Evolutionary conservation across 2,329 filamentous ascomycete species (phyloP).

Genomic region (Kalmusia sp.): DNA sequence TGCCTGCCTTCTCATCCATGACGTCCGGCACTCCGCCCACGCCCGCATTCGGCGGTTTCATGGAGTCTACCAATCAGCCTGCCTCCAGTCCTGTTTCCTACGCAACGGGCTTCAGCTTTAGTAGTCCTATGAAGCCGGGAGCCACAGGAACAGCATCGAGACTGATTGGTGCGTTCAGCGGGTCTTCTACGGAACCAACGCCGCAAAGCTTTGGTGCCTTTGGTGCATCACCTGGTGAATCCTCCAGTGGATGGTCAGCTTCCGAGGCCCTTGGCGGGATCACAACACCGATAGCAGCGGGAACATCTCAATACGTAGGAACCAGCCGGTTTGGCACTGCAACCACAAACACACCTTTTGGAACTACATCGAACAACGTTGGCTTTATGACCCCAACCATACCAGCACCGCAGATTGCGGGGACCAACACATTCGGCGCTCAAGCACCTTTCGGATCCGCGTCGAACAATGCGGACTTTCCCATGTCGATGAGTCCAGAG

Average conservation of each 20-base stretch:
- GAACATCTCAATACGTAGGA: background rate
- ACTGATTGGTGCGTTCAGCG: no score
- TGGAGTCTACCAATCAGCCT: background rate
- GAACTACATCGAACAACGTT: background rate
- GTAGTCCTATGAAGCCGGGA: no score
- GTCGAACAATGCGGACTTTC: background rate
- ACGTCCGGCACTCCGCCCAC: background rate
- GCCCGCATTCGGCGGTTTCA: background rate
- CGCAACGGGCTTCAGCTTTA: background rate
- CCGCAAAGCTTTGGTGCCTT: no score
- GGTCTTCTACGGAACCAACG: no score
- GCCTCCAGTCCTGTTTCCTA: background rate
- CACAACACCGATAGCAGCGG: no score
- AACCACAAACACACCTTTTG: background rate
- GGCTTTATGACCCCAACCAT: background rate
- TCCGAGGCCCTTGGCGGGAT: no score
- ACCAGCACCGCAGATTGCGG: background rate
- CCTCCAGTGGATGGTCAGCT: no score
- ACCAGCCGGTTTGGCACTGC: background rate
- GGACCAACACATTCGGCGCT: no score
- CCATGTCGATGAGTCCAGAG: no score
- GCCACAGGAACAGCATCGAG: background rate
- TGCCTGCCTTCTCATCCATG: background rate
- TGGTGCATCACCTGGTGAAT: no score
- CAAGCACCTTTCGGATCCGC: no score